phyloP scores from a whole-genome alignment of 1,284 basidiomycete species.

The Ustilago sp. region DNA sequence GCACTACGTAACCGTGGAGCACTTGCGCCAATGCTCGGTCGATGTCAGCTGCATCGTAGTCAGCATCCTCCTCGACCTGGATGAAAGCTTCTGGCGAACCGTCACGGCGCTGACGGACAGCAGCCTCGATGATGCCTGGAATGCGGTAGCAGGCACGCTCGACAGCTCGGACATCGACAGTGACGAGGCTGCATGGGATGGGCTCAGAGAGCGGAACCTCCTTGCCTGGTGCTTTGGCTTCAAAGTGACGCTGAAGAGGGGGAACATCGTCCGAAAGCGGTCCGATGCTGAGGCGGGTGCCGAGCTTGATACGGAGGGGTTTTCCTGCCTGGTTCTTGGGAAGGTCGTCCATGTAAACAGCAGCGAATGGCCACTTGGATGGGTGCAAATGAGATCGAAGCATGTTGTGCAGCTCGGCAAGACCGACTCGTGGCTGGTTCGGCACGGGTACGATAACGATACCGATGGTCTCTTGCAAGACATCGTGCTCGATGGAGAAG shows the following conservation, averaged over 20 bases:
- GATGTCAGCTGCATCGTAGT: conserved; percentile 68
- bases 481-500: conserved; percentile 69
- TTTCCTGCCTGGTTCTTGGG: conserved; percentile 70
- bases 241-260: conserved; percentile 68
- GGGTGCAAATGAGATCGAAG: conserved; percentile 67
- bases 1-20: conserved; percentile 68
- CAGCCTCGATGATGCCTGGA: conserved; percentile 68
- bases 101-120: conserved; percentile 67
- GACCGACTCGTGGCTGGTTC: conserved; percentile 67
- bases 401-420: conserved; percentile 68
- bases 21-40: conserved; percentile 68
- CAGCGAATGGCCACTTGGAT: conserved; percentile 69
- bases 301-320: conserved; percentile 69
- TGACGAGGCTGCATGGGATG: conserved; percentile 67
- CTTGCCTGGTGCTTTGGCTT: conserved; percentile 67
- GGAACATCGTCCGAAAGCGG: conserved; percentile 68
- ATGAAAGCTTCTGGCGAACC: conserved; percentile 69
- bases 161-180: conserved; percentile 67
- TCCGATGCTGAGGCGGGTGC: conserved; percentile 67
- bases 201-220: conserved; percentile 67
- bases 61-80: conserved; percentile 68
- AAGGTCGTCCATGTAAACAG: conserved; percentile 69
- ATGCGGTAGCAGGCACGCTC: conserved; percentile 69
- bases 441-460: conserved; percentile 68
- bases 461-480: conserved; percentile 69